Percentiles rank a stretch among this genome's conserved stretches.
phyloP scores from a whole-genome alignment of 441 rosid species.

The Jatropha podagrica region DNA sequence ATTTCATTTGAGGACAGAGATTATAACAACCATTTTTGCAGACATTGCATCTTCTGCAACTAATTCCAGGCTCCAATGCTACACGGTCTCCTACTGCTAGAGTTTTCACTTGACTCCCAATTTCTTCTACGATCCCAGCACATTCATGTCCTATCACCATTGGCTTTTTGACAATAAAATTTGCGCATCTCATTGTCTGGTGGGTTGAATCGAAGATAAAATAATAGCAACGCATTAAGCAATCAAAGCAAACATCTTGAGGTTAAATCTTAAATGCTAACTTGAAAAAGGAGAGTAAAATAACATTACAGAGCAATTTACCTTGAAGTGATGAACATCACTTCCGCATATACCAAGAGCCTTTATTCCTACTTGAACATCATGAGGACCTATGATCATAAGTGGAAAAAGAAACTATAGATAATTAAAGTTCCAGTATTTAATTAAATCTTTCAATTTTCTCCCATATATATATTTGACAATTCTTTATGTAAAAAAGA shows the following conservation, averaged over 20 bases:
- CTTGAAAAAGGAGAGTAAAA: background rate
- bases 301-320: slow-evolving; percentile 10
- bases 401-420: background rate
- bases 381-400: slow-evolving; percentile 54
- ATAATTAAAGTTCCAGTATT: background rate
- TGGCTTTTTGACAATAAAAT: slow-evolving; percentile 74
- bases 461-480: background rate
- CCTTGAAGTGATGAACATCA: slow-evolving; percentile 94
- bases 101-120: slow-evolving; percentile 64
- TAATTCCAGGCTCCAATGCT: slow-evolving; percentile 78
- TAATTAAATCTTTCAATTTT: background rate
- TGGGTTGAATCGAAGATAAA: background rate
- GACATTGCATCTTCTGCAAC: slow-evolving; percentile 64
- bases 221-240: too few relatives aligned
- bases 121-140: slow-evolving; percentile 74
- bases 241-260: background rate
- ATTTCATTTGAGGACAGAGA: slow-evolving; percentile 81
- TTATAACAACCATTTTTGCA: slow-evolving; percentile 77
- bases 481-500: too few relatives aligned
- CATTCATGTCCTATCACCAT: slow-evolving; percentile 93
- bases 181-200: slow-evolving; percentile 60
- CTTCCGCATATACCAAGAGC: slow-evolving; percentile 94
- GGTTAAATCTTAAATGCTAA: background rate
- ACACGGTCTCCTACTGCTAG: slow-evolving; percentile 66
- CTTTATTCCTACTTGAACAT: slow-evolving; percentile 79